Base-by-base conservation (phyloP, 495 filamentous ascomycete species). In the Apiosordaria backusii region DNA sequence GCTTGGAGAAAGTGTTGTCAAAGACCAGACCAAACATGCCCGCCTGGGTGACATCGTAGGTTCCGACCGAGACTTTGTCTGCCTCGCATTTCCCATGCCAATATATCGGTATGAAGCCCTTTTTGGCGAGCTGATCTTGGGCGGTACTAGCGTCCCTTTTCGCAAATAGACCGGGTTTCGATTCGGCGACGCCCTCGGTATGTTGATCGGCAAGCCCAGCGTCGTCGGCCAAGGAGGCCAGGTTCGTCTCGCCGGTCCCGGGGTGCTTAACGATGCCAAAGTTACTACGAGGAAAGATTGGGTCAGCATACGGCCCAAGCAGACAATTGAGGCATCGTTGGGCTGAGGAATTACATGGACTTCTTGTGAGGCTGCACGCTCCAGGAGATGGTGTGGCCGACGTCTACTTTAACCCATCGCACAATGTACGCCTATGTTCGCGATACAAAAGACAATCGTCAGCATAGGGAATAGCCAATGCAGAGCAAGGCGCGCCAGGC, bases 221-320 rank as follows among this genome's bases (percentile, higher is more conserved):
- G 50, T 84, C 82, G 72, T 80, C 79, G 15, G 70, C 62, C n/a
- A 84, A 81, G 54, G 79, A 82, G 66, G 79, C 82, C 65, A 86
- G 77, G 66, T 77, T 83, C 22, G 88, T 84, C 24, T 69, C 81
- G 65, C 85, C 84, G 70, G 87, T 84, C 63, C 92, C 91, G 19
- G 95, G 94, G 75, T 98, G 95, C 72, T 97, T 97, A 80, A 98
- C 96, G 74, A 99, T 89, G 72, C 90, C 96, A 74, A 98, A 97
- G 78, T 97, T 97, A 76, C 86, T 88, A 67, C 60, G 15, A 61
- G 18, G n/a, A 35, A 27, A 50, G 10, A n/a, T 24, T 24, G 19
- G 16, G 61, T 65, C 50, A 66, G 68, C 54, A 19, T 22, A 19
- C n/a, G n/a, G 1, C 18, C n/a, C 5, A 21, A 13, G 19, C 4